Base-by-base conservation (phyloP, 2,329 filamentous ascomycete species). In the Talaromyces atroroseus region DNA sequence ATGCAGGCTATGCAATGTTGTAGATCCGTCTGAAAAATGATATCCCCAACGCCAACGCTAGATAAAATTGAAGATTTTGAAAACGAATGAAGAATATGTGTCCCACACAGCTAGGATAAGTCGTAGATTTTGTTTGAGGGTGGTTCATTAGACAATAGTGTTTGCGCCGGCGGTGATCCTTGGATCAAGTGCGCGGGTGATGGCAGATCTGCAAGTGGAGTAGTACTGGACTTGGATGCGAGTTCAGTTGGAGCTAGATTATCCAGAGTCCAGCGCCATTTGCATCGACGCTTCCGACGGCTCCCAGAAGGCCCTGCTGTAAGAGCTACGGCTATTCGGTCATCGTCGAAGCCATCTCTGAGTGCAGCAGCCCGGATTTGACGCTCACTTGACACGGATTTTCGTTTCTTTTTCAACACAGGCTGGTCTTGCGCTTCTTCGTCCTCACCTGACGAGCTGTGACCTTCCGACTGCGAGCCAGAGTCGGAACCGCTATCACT, bases 301-400 rank as follows among this genome's bases (percentile, higher is more conserved):
- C n/a, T 29, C 8, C 45, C 14, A 24, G 48, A n/a, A 12, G 56
- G 52, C 12, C 21, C 56, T 52, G 55, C 44, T 21, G 55, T 52
- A 40, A 57, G 45, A 45, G 45, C 38, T 18, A 44, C 55, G 10
- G 56, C 47, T 26, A 50, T 46, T 18, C 52, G 47, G 18, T 76
- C 77, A n/a, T 78, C 72, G 21, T 79, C 74, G 20, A 80, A 57
- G 0, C 68, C 68, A 52, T 75, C 73, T 38, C 72, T 63, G 44
- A 74, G 59, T 16, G 71, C 71, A 21, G 72, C 71, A 5, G 71
- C 72, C 8, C 70, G 71, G 12, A 76, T 67, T 55, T 75, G 71
- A 42, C 69, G 65, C 52, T 73, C 69, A 5, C 63, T 61, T 2
- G 62, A 62, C 48, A 65, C 56, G 6, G 66, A 65, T 32, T 71